Base-by-base conservation (phyloP, 805 yeast genomes). In the Wickerhamiella hasegawae region DNA sequence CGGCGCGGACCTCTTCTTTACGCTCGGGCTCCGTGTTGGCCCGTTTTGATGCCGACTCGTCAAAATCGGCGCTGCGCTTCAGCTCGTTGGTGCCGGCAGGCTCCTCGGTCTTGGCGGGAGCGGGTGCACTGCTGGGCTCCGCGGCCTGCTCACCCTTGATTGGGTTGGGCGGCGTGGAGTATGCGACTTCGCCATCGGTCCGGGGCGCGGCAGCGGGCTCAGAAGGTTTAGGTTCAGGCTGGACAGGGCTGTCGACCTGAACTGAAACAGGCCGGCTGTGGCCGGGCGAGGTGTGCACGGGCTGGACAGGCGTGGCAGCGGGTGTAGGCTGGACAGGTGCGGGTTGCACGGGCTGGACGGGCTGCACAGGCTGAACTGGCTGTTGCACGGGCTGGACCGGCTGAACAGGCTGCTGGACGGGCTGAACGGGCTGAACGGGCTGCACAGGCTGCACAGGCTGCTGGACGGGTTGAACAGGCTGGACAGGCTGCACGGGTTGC, bases 401-500 rank as follows among this genome's bases (percentile, higher is more conserved):
- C 15, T 25, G 32, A 8, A 17, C 31, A 22, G n/a, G 39, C 16
- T 20, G 37, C 18, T n/a, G n/a, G n/a, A 5, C 26, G 12, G 33
- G 36, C 30, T 17, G 33, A 10, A 21, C 18, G 27, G 33, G 34
- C 38, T 35, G 38, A 5, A 6, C 28, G 18, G 33, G 26, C 14
- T 16, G 24, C 8, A 11, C 10, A 22, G 26, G 28, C 24, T 16
- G 43, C 22, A 12, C 38, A 11, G 26, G 41, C n/a, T 35, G 43
- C 21, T 30, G 41, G 21, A 24, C 44, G 4, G 32, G 40, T 28
- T 36, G 40, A 14, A 34, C 36, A 4, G 35, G 42, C 5, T 36
- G 45, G 5, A 35, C 42, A 23, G 38, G 42, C 19, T 47, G 59
- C 39, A 46, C 54, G 58, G 52, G 59, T 33, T 50, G 43, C 50